Evolutionary conservation across 768 basidiomycete species (phyloP), one percentile per base, ranked within the genome.

Genomic region (Lentinula detonsa): DNA sequence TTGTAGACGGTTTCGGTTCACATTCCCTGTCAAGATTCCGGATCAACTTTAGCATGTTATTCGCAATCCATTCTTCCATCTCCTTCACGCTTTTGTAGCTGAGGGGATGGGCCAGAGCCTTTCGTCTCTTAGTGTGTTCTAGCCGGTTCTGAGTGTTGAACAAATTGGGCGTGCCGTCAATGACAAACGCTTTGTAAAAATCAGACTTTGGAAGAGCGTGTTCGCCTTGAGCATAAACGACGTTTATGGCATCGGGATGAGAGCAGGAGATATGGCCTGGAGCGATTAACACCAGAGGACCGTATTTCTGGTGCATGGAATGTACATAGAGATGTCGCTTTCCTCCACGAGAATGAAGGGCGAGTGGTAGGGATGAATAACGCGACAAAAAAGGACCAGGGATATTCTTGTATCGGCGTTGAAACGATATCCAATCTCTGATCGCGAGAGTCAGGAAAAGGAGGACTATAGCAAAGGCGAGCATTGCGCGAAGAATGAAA

Each of bases 161-260:
- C 21, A 61, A 11, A 33, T 37, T 52, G 34, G 52, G 60, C 16
- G 43, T 54, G 9, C 52, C 60, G 11, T 35, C 45, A 10, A 54
- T 28, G 2, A 61, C 52, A 42, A 61, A 61, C 13, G 45, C 61
- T 13, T 62, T 50, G 49, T 62, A 62, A 56, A 62, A 62, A 31
- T 62, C 56, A 5, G 61, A 54, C 18, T 62, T 62, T 6, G 35
- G 37, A 35, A 62, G 45, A 18, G 48, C 56, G 35, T 57, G 37
- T 23, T 57, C 56, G 34, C 61, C 53, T 35, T 50, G 56, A 16
- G 55, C 40, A 23, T 62, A 62, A 6, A 62, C 56, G 18, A 50
- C 49, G 33, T 43, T 21, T 11, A 62, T 48, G 9, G 61, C 61
- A 21, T 57, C 61, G 7, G 61, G 55, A 39, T 55, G 45, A n/a